phyloP scores from a whole-genome alignment of 768 basidiomycete genomes.

The Kwoniella mangroviensis region DNA sequence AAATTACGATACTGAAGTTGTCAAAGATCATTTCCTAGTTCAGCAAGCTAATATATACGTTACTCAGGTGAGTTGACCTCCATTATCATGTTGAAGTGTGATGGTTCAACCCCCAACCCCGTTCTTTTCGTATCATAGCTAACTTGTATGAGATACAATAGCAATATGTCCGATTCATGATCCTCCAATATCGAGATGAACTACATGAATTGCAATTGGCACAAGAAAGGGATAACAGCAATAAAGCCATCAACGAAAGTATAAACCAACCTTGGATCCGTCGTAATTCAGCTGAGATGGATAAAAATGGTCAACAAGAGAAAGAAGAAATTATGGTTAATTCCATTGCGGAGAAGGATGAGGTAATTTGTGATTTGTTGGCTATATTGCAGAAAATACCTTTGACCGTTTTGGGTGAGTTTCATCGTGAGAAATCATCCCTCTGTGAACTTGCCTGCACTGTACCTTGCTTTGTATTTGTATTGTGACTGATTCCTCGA shows the following conservation, averaged over 20 bases:
- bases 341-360: slow-evolving; percentile 61
- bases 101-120: too few species aligned
- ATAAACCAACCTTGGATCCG: slow-evolving; percentile 19
- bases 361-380: slow-evolving; percentile 82
- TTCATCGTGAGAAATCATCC: slow-evolving; percentile 44
- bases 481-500: neutral
- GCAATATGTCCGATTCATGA: slow-evolving; percentile 93
- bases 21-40: slow-evolving; percentile 85
- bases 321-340: slow-evolving; percentile 1
- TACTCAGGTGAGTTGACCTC: slow-evolving; percentile 69
- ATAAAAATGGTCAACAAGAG: slow-evolving; percentile 1
- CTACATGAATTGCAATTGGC: slow-evolving; percentile 66
- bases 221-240: neutral
- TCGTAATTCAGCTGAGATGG: neutral
- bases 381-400: slow-evolving; percentile 90
- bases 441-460: too few species aligned
- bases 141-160: slow-evolving; percentile 50
- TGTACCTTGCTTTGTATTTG: too few species aligned
- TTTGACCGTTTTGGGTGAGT: slow-evolving; percentile 85
- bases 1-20: slow-evolving; percentile 80
- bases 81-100: too few species aligned
- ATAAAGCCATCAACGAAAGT: slow-evolving; percentile 19
- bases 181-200: slow-evolving; percentile 89
- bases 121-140: neutral
- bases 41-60: slow-evolving; percentile 92